A percentile compares a stretch with the other conserved stretches of the same genome.
Evolutionary conservation across 805 yeast species (phyloP).

Genomic region (Metschnikowia corniflorae): DNA sequence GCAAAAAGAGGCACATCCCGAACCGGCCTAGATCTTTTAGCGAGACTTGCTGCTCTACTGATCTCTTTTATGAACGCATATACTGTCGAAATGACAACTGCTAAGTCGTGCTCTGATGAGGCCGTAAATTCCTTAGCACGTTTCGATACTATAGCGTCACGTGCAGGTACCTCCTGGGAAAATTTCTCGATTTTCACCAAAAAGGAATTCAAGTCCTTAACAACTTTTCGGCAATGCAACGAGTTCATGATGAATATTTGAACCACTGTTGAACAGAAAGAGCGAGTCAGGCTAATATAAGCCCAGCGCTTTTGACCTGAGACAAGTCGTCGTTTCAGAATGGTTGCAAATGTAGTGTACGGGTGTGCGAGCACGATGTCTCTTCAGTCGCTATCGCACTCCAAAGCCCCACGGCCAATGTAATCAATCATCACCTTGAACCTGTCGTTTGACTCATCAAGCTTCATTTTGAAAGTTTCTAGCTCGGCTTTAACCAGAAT

Average conservation of each 20-base stretch:
- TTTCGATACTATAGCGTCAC: too few species aligned
- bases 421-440: constrained; percentile 77
- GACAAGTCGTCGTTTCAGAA: constrained; percentile 9
- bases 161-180: too few species aligned
- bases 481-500: constrained; percentile 61
- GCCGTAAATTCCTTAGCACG: too few species aligned
- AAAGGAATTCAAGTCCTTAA: too few species aligned
- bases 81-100: constrained; percentile 1
- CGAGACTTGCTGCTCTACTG: neutral
- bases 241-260: too few species aligned
- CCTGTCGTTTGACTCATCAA: constrained; percentile 55
- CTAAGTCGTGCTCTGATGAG: constrained; percentile 1
- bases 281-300: neutral
- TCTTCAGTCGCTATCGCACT: constrained; percentile 19
- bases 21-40: neutral
- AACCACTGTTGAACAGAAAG: too few species aligned
- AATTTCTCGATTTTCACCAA: too few species aligned
- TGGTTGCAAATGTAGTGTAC: constrained; percentile 17
- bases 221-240: too few species aligned
- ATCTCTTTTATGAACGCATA: constrained; percentile 1
- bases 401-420: constrained; percentile 86
- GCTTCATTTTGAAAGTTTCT: constrained; percentile 57
- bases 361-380: constrained; percentile 4
- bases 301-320: too few species aligned
- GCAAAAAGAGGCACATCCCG: constrained; percentile 5